Evolutionary conservation across 2,329 filamentous ascomycete species (phyloP).

Genomic region (Xylariaceae sp.): DNA sequence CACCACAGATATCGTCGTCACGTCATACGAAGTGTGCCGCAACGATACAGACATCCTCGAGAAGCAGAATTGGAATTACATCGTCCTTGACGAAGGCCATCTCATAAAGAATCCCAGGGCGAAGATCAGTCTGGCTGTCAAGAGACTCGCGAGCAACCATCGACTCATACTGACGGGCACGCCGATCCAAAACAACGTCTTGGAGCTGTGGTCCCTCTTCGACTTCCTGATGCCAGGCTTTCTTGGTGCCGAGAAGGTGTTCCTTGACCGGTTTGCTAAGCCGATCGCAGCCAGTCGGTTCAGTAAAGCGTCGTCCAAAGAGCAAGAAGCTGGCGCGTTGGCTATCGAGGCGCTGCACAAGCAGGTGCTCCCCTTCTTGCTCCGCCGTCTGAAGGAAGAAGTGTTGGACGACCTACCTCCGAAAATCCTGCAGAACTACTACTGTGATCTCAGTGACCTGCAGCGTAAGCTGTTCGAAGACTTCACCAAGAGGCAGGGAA

Average conservation of each 20-base stretch:
- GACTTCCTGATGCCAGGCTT: conserved; percentile 99
- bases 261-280: conserved; percentile 89
- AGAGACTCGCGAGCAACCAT: conserved; percentile 84
- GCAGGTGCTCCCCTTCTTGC: conserved; percentile 91
- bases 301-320: conserved; percentile 95
- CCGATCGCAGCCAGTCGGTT: conserved; percentile 91
- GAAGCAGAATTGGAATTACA: conserved; percentile 91
- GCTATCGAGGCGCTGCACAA: conserved; percentile 98
- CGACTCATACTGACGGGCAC: conserved; percentile 94
- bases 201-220: conserved; percentile 94
- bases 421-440: conserved; percentile 99
- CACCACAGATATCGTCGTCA: conserved; percentile 87
- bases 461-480: conserved; percentile 95
- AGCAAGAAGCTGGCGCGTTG: conserved; percentile 92
- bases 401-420: conserved; percentile 93
- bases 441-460: conserved; percentile 92
- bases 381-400: conserved; percentile 94
- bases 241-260: conserved; percentile 90
- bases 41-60: conserved; percentile 86
- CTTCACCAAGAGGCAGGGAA: conserved; percentile 89
- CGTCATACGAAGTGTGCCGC: conserved; percentile 95
- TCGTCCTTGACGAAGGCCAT: conserved; percentile 94
- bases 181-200: conserved; percentile 94
- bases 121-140: conserved; percentile 91
- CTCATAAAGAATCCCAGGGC: conserved; percentile 98